Base-by-base conservation (phyloP, 2,329 filamentous ascomycete species). In the Alternaria longipes region DNA sequence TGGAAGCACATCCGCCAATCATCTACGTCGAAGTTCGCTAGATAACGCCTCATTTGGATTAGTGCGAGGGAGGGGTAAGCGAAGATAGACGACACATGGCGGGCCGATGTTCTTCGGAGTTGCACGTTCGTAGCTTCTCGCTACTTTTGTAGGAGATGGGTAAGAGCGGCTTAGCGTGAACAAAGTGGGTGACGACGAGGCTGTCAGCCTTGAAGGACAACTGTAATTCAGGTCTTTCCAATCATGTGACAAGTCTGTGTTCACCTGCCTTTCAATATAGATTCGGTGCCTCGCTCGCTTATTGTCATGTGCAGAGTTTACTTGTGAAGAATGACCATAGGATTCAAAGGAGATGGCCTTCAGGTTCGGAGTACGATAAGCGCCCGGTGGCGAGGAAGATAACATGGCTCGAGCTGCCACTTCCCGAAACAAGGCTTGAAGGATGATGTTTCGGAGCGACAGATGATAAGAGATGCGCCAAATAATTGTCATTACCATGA, bases 61-160 rank as follows among this genome's bases (percentile, higher is more conserved):
- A 50, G 46, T 20, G 46, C 22, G 3, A 6, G 14, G 16, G 20
- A 50, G 46, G 46, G 46, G 46, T 50, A 38, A 16, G 46, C 46
- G 46, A 50, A 38, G 46, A 50, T 38, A 50, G 46, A 50, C 46
- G 46, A 50, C 46, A 32, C 46, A 20, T 38, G 24, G 32, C 46
- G 30, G 32, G 22, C 46, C 46, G 46, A 38, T 26, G 20, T 50
- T 50, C 20, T 36, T 50, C 46, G 46, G 32, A 36, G 20, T 50
- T 9, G 32, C 34, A 38, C 24, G 20, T n/a, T 20, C 20, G 14
- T 26, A 5, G 46, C 22, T 22, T 50, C 46, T 50, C 46, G 46
- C 46, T 50, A 50, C 30, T 22, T 34, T 16, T 50, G 46, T 36
- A 38, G n/a, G 30, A 24, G 32, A 36, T n/a, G 30, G 46, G 46